phyloP scores from a whole-genome alignment of 2,329 filamentous ascomycete species.

The Penicillium sp. region DNA sequence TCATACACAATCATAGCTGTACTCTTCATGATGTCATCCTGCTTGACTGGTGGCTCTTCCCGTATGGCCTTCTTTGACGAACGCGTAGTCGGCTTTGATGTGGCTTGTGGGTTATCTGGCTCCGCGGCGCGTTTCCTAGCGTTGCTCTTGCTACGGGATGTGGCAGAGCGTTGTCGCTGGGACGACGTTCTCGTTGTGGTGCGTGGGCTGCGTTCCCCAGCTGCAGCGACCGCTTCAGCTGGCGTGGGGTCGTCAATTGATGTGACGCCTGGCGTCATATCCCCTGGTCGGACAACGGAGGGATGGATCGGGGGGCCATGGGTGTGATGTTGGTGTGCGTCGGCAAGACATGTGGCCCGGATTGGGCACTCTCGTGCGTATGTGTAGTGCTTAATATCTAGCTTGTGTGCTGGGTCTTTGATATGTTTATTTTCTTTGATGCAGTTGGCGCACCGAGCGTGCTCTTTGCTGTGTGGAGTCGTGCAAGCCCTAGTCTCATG shows the following conservation, averaged over 20 bases:
- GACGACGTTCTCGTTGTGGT: neutral
- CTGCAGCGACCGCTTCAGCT: neutral
- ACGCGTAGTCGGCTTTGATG: neutral
- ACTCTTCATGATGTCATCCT: no score
- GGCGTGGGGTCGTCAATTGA: neutral
- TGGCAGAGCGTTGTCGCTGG: neutral
- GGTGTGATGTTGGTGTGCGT: neutral
- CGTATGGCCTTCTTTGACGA: neutral
- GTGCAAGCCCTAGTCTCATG: neutral
- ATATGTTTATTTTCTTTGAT: neutral
- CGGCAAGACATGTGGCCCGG: neutral
- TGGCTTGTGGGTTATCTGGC: neutral
- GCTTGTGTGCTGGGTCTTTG: neutral
- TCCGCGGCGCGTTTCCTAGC: neutral
- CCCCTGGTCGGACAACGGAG: neutral
- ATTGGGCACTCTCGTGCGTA: conserved; percentile 1
- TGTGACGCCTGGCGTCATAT: neutral
- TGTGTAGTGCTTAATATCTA: neutral
- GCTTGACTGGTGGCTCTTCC: no score
- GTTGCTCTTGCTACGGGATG: neutral
- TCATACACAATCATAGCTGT: no score
- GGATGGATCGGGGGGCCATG: neutral
- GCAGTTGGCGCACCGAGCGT: neutral
- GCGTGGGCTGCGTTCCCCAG: neutral
- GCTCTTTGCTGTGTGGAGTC: neutral